Evolutionary conservation across 129 eudicot species (phyloP), one percentile per base, ranked within the genome.

Genomic region (Tanacetum coccineum): DNA sequence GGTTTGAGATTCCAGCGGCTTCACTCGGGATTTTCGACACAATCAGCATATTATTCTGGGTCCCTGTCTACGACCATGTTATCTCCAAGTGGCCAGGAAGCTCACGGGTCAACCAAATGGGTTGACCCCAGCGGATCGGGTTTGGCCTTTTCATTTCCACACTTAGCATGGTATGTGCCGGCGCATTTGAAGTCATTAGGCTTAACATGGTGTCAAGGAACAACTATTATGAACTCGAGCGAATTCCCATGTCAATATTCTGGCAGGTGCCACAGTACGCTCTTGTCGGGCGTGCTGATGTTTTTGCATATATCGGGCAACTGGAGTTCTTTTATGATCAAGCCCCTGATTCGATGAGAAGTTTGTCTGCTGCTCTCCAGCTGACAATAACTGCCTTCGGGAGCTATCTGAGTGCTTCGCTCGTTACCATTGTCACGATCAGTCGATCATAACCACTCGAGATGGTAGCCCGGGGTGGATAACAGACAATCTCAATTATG

Each of bases 91-190:
- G 13, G 75, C 67, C 0, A 42, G 56, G 62, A 79, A 73, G 75
- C 20, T 71, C 54, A 81, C 85, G 2, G 83, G 87, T 18, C 75
- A 83, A 22, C 72, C 62, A 64, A 62, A 62, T n/a, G 89, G 89
- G n/a, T 59, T 87, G 48, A 75, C 87, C 2, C 87, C 89, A 87
- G 36, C 70, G 89, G 22, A 81, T 87, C 66, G 87, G 89, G 3
- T 62, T 62, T 0, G 89, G 95, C 62, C 85, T 87, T 22, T 54
- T 83, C 71, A 76, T 87, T 40, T 79, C 89, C 63, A 76, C 81
- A 7, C 72, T 87, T 46, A 26, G 89, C 26, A 87, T 87, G 95
- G 28, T 83, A 3, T 68, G 81, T 12, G 89, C 94, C 0, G 94
- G 82, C 9, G 18, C 76, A 30, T 63, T 83, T 6, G 58, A 70